phyloP scores from a whole-genome alignment of 2,329 filamentous ascomycete species.

The Arthrobotrys sinensis region DNA sequence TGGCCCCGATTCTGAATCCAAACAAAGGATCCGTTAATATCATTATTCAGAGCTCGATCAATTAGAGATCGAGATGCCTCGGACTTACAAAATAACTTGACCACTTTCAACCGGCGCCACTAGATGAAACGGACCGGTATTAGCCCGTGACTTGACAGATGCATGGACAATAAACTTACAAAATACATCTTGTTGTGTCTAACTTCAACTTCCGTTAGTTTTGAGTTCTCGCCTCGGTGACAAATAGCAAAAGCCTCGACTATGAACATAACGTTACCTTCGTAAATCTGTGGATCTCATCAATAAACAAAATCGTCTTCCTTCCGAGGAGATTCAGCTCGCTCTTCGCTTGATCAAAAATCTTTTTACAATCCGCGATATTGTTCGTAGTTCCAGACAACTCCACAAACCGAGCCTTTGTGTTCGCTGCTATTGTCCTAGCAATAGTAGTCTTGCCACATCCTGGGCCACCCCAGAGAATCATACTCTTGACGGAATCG shows the following conservation, averaged over 20 bases:
- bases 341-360: slow-evolving; percentile 73
- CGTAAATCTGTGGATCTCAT: slow-evolving; percentile 81
- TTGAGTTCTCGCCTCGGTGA: neutral
- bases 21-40: slow-evolving; percentile 13
- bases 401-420: slow-evolving; percentile 89
- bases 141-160: neutral
- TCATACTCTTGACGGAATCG: slow-evolving; percentile 91
- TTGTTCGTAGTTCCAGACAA: slow-evolving; percentile 94
- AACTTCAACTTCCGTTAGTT: slow-evolving; percentile 43
- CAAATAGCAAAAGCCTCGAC: neutral
- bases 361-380: slow-evolving; percentile 78
- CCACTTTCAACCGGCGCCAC: slow-evolving; percentile 91
- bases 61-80: neutral
- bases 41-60: neutral
- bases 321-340: slow-evolving; percentile 86
- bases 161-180: slow-evolving; percentile 60
- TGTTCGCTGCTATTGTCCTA: slow-evolving; percentile 85
- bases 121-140: neutral
- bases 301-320: slow-evolving; percentile 96
- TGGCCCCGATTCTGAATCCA: slow-evolving; percentile 79
- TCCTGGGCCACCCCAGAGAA: slow-evolving; percentile 87
- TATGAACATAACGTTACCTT: slow-evolving; percentile 34
- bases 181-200: slow-evolving; percentile 95
- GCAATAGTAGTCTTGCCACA: slow-evolving; percentile 94
- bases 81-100: slow-evolving; percentile 79